These are phyloP conservation scores for Cornus controversa DNA, from an alignment of 148 eudicot species.

Conservation along the genomic window DNA sequence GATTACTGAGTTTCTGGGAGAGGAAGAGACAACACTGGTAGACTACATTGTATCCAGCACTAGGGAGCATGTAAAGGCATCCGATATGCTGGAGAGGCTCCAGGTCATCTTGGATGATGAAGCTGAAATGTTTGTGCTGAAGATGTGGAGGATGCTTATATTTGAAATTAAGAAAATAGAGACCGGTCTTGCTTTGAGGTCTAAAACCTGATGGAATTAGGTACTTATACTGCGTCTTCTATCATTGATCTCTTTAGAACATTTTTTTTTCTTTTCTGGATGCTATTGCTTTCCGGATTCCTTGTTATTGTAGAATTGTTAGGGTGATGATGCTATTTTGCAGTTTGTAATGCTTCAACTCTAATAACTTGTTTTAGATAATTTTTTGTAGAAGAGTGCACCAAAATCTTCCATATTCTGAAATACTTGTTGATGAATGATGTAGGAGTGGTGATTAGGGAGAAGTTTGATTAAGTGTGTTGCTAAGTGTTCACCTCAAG, in stretches of 20 bases:
- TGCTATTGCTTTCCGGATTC: not conserved
- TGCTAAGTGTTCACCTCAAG: not conserved
- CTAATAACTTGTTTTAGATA: not conserved
- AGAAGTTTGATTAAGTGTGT: too few relatives aligned
- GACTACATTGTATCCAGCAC: constrained; percentile 82
- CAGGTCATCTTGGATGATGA: constrained; percentile 85
- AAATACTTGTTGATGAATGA: too few relatives aligned
- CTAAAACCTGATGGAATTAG: constrained; percentile 36
- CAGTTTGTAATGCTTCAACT: not conserved
- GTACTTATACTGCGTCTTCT: too few relatives aligned
- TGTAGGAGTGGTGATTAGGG: too few relatives aligned
- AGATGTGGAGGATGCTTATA: constrained; percentile 99
- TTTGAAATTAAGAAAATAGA: constrained; percentile 87
- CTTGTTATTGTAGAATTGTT: not conserved
- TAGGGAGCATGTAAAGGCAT: constrained; percentile 67
- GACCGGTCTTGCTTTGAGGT: constrained; percentile 63
- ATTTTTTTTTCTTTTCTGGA: too few relatives aligned
- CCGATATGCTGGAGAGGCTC: constrained; percentile 77
- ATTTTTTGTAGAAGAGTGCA: not conserved
- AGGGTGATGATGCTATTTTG: too few relatives aligned
- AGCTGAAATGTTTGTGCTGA: constrained; percentile 98
- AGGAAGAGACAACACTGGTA: constrained; percentile 82
- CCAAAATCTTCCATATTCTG: too few relatives aligned
- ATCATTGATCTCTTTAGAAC: not conserved
- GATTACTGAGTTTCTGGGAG: constrained; percentile 88